A percentile compares a stretch with the other conserved stretches of the same genome.
phyloP scores from a whole-genome alignment of 2,329 filamentous ascomycete genomes.

The Colletotrichum sp. region DNA sequence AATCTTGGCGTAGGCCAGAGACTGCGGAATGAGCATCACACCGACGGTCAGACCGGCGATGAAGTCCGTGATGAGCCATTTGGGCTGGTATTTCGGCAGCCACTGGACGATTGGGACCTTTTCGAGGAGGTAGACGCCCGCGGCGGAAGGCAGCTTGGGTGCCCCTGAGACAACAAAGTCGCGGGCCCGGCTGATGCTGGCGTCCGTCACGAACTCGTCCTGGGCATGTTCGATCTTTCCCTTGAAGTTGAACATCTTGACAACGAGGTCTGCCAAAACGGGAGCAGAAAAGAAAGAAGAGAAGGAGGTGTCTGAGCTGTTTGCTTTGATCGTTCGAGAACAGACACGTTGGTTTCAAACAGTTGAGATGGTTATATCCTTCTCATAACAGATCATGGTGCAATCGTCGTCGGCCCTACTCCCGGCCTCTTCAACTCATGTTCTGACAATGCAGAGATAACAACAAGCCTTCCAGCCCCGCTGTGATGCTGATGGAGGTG shows the following conservation, averaged over 20 bases:
- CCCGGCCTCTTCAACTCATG: not conserved
- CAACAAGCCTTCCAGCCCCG: not conserved
- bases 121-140: slow-evolving; percentile 60
- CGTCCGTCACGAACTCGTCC: slow-evolving; percentile 32
- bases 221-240: not conserved
- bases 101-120: slow-evolving; percentile 68
- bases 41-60: slow-evolving; percentile 67
- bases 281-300: not conserved
- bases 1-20: slow-evolving; percentile 66
- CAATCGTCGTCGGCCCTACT: not conserved
- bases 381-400: not conserved
- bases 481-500: not conserved
- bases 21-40: slow-evolving; percentile 66
- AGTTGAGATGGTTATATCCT: slow-evolving; percentile 6
- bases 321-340: not conserved
- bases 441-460: not conserved
- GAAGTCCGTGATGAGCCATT: slow-evolving; percentile 67
- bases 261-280: not conserved
- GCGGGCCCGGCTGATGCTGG: slow-evolving; percentile 34
- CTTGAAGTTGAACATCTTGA: slow-evolving; percentile 4
- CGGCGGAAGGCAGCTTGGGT: slow-evolving; percentile 51
- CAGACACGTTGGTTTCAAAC: slow-evolving; percentile 8
- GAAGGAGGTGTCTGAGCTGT: not conserved
- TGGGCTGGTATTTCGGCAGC: slow-evolving; percentile 64
- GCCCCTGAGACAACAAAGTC: slow-evolving; percentile 34